Base-by-base conservation (phyloP, 139 green algal species). In the Raphidocelis subcapitata region DNA sequence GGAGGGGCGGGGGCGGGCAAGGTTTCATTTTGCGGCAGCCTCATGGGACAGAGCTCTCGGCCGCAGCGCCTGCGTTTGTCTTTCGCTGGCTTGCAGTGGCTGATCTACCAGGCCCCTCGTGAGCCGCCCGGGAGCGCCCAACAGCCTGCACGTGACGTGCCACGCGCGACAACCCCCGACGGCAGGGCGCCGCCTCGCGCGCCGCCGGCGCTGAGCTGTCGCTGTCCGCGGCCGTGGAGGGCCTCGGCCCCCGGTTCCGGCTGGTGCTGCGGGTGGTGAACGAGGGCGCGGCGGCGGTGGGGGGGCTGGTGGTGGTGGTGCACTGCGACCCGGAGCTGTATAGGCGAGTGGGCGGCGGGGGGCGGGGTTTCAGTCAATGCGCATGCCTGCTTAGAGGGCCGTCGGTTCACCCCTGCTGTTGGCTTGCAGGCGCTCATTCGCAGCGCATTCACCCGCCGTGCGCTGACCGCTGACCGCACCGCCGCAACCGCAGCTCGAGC, bases 191-290 rank as follows among this genome's bases (percentile, higher is more conserved):
- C 29, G 65, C 73, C 21, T 84, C 81, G 23, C 84, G 79, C 68
- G 82, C 85, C 14, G 74, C 73, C 55, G 76, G 66, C 41, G 81
- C 82, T 32, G 79, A 72, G 18, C 55, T 91, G 37, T 74, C 62
- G 5, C 72, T 91, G n/a, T 83, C 83, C 0, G 78, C 85, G 1
- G 62, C 20, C 15, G 71, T 91, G 33, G 59, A 81, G 21, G 88
- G 88, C 29, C 73, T 93, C 62, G 88, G 88, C 0, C 88, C 88
- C 2, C 69, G 78, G 32, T 93, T 93, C 75, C 80, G 83, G 66
- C 55, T 93, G n/a, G 65, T 84, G 4, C 23, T 93, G 26, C 70
- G 74, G 37, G 51, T 92, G 16, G 60, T 76, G 35, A 93, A 93
- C 74, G 85, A 85, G 31, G 88, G 84, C 14, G 32, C 3, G 5